These are phyloP conservation scores for Phaeosphaeriaceae sp. DNA, from an alignment of 2,329 filamentous ascomycete species.

Conservation along the genomic window DNA sequence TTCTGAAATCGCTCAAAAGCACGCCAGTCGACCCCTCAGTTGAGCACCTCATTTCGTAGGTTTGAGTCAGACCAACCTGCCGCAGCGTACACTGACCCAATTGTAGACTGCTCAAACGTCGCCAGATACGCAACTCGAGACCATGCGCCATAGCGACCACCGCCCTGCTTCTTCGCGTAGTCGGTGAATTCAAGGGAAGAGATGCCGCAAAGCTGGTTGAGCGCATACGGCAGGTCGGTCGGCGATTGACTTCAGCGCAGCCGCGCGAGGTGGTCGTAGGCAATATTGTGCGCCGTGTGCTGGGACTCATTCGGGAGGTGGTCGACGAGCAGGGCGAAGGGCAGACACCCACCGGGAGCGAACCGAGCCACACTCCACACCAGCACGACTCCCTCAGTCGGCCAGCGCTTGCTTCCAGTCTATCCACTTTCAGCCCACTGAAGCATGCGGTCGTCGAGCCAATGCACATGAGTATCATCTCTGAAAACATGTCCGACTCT, in stretches of 20 bases:
- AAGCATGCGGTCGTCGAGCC: slow-evolving; percentile 50
- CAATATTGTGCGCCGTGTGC: slow-evolving; percentile 89
- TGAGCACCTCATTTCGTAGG: slow-evolving; percentile 82
- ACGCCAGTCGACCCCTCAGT: slow-evolving; percentile 81
- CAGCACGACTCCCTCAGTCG: slow-evolving; percentile 46
- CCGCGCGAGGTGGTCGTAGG: slow-evolving; percentile 91
- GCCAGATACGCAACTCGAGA: slow-evolving; percentile 87
- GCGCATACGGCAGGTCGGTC: slow-evolving; percentile 79
- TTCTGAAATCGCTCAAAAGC: slow-evolving; percentile 63
- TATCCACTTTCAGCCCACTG: slow-evolving; percentile 57
- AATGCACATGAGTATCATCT: slow-evolving; percentile 35
- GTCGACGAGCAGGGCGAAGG: slow-evolving; percentile 79
- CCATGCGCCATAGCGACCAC: slow-evolving; percentile 91
- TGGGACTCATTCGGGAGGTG: slow-evolving; percentile 91
- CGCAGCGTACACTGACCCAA: slow-evolving; percentile 5
- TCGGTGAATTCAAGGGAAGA: slow-evolving; percentile 79
- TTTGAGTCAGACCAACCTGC: slow-evolving; percentile 15
- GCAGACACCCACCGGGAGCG: slow-evolving; percentile 64
- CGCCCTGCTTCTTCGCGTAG: slow-evolving; percentile 84
- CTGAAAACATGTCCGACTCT: slow-evolving; percentile 45
- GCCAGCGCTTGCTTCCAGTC: slow-evolving; percentile 49
- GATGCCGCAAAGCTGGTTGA: slow-evolving; percentile 81
- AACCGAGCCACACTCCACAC: slow-evolving; percentile 59
- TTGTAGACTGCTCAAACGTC: slow-evolving; percentile 80
- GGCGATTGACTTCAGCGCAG: slow-evolving; percentile 79